These are phyloP conservation scores for Cucumis melo DNA, from an alignment of 306 rosid genomes.

Conservation along the genomic window DNA sequence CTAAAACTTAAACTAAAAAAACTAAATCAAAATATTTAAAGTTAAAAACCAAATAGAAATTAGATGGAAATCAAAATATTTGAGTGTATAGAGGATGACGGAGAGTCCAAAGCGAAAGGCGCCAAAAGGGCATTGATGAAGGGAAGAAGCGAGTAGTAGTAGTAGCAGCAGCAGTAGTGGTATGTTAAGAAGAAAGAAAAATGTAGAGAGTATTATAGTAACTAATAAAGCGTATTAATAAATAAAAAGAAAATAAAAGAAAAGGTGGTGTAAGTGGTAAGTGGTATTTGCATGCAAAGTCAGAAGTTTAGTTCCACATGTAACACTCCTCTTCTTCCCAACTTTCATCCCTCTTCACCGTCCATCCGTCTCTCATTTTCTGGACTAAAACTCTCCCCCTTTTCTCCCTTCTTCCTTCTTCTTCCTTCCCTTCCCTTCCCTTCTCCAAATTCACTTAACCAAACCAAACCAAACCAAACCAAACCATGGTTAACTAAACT, in stretches of 20 bases:
- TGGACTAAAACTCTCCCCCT: conserved; percentile 17
- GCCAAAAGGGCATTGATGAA: conserved; percentile 36
- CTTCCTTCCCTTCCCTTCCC: background rate
- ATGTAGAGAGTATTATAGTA: background rate
- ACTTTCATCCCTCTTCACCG: conserved; percentile 20
- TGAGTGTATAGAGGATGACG: background rate
- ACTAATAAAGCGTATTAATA: background rate
- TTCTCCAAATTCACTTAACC: background rate
- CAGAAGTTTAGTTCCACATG: conserved; percentile 88
- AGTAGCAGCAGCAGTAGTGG: too few species aligned
- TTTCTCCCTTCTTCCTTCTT: background rate
- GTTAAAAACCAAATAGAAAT: too few species aligned
- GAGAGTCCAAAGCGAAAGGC: conserved; percentile 16
- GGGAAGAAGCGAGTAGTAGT: background rate
- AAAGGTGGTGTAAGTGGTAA: too few species aligned
- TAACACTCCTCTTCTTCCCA: conserved; percentile 5
- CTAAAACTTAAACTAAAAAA: too few species aligned
- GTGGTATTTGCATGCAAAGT: conserved; percentile 12
- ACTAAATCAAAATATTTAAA: too few species aligned
- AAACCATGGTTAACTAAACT: conserved; percentile 7
- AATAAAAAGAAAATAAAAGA: too few species aligned
- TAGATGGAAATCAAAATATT: too few species aligned
- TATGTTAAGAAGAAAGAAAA: background rate
- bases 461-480: too few species aligned
- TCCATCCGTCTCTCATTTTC: conserved; percentile 47